phyloP scores from a whole-genome alignment of 1,284 basidiomycete genomes.

The Meripilus lineatus region DNA sequence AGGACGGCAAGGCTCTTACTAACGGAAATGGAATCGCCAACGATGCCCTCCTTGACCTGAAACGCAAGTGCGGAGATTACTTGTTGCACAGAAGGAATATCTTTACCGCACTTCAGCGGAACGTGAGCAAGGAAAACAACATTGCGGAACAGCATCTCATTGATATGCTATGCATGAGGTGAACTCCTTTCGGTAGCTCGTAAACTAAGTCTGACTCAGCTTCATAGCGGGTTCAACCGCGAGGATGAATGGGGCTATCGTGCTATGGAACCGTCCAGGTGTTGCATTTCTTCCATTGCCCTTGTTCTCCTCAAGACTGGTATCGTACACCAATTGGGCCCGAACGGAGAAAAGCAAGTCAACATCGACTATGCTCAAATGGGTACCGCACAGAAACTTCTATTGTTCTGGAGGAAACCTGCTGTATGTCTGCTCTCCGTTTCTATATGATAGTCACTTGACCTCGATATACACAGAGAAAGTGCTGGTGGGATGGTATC shows the following conservation, averaged over 20 bases:
- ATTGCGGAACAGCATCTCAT: slow-evolving; percentile 98
- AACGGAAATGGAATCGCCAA: slow-evolving; percentile 80
- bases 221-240: slow-evolving; percentile 93
- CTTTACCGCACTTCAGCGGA: slow-evolving; percentile 96
- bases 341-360: slow-evolving; percentile 58
- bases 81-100: slow-evolving; percentile 89
- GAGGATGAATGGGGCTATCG: slow-evolving; percentile 98
- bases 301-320: slow-evolving; percentile 97
- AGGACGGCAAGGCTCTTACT: slow-evolving; percentile 54
- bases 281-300: slow-evolving; percentile 97
- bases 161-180: slow-evolving; percentile 99
- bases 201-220: too few species aligned
- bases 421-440: slow-evolving; percentile 58
- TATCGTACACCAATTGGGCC: slow-evolving; percentile 65
- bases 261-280: slow-evolving; percentile 90
- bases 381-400: slow-evolving; percentile 94
- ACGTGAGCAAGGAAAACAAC: slow-evolving; percentile 99
- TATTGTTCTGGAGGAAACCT: slow-evolving; percentile 98
- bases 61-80: slow-evolving; percentile 81
- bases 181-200: too few species aligned
- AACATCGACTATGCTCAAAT: slow-evolving; percentile 90
- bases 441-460: slow-evolving; percentile 3
- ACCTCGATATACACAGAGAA: slow-evolving; percentile 53
- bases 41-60: slow-evolving; percentile 69
- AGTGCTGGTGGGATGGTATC: slow-evolving; percentile 99